Percentiles rank a stretch among this genome's conserved stretches.
These are phyloP conservation scores for Sicyos baderoa DNA, from an alignment of 306 rosid species.

Conservation along the genomic window DNA sequence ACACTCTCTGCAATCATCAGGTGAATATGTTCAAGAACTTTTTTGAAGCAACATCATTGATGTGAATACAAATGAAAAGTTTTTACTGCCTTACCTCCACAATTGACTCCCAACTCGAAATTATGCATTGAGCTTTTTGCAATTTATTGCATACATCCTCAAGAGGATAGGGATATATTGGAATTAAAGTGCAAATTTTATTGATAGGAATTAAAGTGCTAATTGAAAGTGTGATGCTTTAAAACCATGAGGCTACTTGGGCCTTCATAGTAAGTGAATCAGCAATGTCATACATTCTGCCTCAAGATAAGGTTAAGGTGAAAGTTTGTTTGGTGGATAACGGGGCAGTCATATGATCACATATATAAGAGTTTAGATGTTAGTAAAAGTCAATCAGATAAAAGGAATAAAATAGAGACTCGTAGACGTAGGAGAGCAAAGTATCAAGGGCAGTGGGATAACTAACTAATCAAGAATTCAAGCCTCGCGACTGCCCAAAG, in stretches of 20 bases:
- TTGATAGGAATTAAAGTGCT: background rate
- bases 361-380: background rate
- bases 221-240: background rate
- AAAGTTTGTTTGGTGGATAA: background rate
- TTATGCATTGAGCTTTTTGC: background rate
- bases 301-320: constrained; percentile 8
- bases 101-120: background rate
- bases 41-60: background rate
- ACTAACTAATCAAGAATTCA: background rate
- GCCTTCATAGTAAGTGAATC: constrained; percentile 1
- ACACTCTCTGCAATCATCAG: background rate
- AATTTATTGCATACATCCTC: background rate
- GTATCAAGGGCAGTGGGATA: background rate
- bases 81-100: background rate
- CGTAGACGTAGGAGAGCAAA: background rate
- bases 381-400: background rate
- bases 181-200: too few relatives aligned
- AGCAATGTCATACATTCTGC: background rate
- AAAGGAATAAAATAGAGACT: background rate
- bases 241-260: constrained; percentile 2
- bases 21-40: background rate
- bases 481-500: background rate
- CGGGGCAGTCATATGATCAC: background rate
- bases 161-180: background rate
- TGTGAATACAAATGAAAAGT: background rate